Base-by-base conservation (phyloP, 352 stramenopile species). In the Blastocystis sp. region DNA sequence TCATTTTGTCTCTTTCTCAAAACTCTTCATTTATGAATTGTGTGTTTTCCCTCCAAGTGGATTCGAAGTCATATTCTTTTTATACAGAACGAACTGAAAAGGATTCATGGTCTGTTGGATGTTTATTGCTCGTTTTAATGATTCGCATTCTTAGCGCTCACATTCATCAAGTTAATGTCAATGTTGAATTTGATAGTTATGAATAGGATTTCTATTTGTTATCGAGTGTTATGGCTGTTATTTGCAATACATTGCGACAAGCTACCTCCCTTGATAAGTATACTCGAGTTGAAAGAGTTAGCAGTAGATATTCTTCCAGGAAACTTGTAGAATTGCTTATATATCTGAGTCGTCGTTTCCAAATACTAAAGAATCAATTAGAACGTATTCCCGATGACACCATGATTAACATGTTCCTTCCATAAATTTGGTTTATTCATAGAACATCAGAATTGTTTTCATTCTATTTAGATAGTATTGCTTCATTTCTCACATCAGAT, bases 201-300 rank as follows among this genome's bases (percentile, higher is more conserved):
- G 19, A 39, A 7, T 32, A 78, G 66, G 66, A 78, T 32, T 78
- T 78, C 46, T 78, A 78, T 32, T n/a, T 78, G n/a, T 21, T 78
- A 39, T 78, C 66, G 0, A 29, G 27, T 21, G 42, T 78, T 1
- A 78, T 78, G 66, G 66, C 66, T 14, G 21, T 78, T 16, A 56
- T 78, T 24, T 78, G 66, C 66, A 78, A 78, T 57, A n/a, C 49
- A 11, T 16, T 78, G 9, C 66, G 39, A 24, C 66, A 78, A 24
- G 66, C 66, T 9, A 12, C 16, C 27, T 24, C 56, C 39, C 66
- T 78, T 1, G 66, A 78, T 32, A 56, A 19, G 66, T 78, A 14
- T 19, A 6, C 6, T 35, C 58, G 19, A 6, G 19, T 59, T 7
- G 21, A 19, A 37, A 4, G 11, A 9, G 16, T 58, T 24, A 78